A percentile compares a stretch with the other conserved stretches of the same genome.
These are phyloP conservation scores for Pyrenophora seminiperda DNA, from an alignment of 2,329 filamentous ascomycete species.

Conservation along the genomic window DNA sequence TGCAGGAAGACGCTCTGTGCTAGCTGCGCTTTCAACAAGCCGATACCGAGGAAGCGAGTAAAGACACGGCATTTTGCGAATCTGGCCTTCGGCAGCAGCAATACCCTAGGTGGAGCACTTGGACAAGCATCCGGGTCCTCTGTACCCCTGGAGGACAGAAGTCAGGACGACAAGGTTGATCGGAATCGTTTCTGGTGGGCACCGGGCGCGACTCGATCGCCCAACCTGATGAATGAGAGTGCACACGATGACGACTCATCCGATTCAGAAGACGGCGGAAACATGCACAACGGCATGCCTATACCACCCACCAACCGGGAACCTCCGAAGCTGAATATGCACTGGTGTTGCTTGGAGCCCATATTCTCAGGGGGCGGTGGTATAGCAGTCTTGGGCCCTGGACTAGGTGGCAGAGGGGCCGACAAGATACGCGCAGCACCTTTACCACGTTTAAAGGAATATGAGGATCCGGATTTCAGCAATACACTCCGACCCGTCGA, in stretches of 20 bases:
- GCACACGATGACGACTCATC: conserved; percentile 46
- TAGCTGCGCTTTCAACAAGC: conserved; percentile 63
- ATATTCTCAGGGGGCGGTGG: conserved; percentile 65
- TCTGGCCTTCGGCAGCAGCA: conserved; percentile 42
- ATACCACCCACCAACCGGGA: conserved; percentile 40
- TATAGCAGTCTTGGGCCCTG: conserved; percentile 60
- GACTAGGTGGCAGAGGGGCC: conserved; percentile 55
- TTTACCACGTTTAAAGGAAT: conserved; percentile 59
- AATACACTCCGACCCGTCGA: conserved; percentile 56
- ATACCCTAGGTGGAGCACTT: conserved; percentile 32
- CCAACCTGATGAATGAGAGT: conserved; percentile 63
- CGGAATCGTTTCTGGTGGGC: conserved; percentile 63
- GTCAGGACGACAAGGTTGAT: conserved; percentile 26
- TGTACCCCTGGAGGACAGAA: conserved; percentile 29
- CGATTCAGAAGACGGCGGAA: conserved; percentile 45
- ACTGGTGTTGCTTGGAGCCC: conserved; percentile 65
- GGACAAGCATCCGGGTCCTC: conserved; percentile 40
- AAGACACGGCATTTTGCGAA: conserved; percentile 48
- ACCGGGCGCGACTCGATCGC: conserved; percentile 59
- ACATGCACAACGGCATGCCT: conserved; percentile 44
- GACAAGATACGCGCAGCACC: conserved; percentile 63
- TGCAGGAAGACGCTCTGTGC: conserved; percentile 65
- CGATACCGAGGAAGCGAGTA: conserved; percentile 51
- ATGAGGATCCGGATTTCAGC: conserved; percentile 61
- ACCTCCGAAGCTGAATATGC: conserved; percentile 60